Base-by-base conservation (phyloP, 768 basidiomycete genomes). In the Kwoniella heveanensis region DNA sequence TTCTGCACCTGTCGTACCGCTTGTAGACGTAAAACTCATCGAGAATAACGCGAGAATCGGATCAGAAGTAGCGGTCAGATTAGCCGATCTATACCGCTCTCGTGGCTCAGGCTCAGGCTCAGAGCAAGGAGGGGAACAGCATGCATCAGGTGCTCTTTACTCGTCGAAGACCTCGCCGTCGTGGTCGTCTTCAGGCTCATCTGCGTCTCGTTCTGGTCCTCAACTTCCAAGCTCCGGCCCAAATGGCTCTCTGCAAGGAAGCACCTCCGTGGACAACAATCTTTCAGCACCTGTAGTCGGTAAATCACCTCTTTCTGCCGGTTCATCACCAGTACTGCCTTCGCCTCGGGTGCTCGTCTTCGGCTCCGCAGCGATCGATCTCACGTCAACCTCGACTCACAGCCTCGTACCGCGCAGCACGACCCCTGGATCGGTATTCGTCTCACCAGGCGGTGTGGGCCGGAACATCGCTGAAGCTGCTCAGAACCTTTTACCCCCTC, bases 381-480 rank as follows among this genome's bases (percentile, higher is more conserved):
- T 99, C 62, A 90, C 90, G 7, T 66, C 77, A 17, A 55, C 60
- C 36, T 60, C 77, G 17, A 74, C 81, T 22, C 73, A 76, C 1
- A 72, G 80, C 30, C 69, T 83, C 32, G 77, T 82, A n/a, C 78
- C 83, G 13, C 83, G 87, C 60, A 90, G 92, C 0, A 98, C 94
- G 0, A 85, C 85, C 12, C 92, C 92, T 0, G 96, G 96, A 10
- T 82, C 77, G 13, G 86, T 98, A 25, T 81, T 83, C 17, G 64
- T 94, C 39, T 85, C 88, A 0, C 81, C 90, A 5, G 95, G 95
- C 1, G 95, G 95, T 27, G 95, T 99, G 15, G 93, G 86, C 0
- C 87, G 94, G n/a, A 99, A 99, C 77, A 86, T 99, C 47, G 90
- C 94, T 1, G 93, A 97, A 78, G 91, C 92, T 0, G 85, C 92